These are phyloP conservation scores for Cladophialophora yegresii DNA, from an alignment of 2,329 filamentous ascomycete species.

Conservation along the genomic window DNA sequence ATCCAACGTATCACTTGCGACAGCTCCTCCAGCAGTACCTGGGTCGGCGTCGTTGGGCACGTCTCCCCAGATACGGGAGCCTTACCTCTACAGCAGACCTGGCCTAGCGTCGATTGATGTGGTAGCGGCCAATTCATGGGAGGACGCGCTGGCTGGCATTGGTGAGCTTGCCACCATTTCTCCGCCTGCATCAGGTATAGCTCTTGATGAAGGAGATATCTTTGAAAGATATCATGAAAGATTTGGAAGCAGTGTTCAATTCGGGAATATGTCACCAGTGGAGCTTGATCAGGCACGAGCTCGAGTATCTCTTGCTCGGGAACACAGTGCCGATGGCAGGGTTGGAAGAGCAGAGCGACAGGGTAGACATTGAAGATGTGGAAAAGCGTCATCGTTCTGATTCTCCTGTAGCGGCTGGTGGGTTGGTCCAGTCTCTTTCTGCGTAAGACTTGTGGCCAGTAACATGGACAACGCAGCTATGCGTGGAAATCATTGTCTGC, in stretches of 20 bases:
- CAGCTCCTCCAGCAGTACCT: constrained; percentile 32
- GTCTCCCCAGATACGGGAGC: constrained; percentile 26
- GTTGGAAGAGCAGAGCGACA: neutral
- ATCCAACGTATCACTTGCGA: constrained; percentile 36
- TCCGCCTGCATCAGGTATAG: neutral
- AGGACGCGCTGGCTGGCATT: neutral
- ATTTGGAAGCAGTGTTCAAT: constrained; percentile 18
- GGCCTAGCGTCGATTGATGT: constrained; percentile 24
- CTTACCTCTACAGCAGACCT: constrained; percentile 25
- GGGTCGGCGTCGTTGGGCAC: constrained; percentile 20
- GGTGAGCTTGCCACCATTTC: constrained; percentile 2
- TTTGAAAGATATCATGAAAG: constrained; percentile 19
- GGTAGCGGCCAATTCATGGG: constrained; percentile 21
- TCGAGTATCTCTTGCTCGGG: constrained; percentile 17
- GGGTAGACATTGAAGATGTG: neutral
- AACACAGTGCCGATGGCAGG: constrained; percentile 7
- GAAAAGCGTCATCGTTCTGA: neutral
- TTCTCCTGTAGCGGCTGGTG: neutral
- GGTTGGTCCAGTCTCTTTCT: neutral
- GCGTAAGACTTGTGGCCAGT: neutral
- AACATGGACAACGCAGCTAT: neutral
- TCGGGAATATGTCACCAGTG: constrained; percentile 28
- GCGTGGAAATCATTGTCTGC: neutral
- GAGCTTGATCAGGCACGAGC: constrained; percentile 25
- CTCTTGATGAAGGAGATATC: constrained; percentile 2